Evolutionary conservation across 176 grass and related monocot genomes (phyloP).

Genomic region (Oryza longistaminata): DNA sequence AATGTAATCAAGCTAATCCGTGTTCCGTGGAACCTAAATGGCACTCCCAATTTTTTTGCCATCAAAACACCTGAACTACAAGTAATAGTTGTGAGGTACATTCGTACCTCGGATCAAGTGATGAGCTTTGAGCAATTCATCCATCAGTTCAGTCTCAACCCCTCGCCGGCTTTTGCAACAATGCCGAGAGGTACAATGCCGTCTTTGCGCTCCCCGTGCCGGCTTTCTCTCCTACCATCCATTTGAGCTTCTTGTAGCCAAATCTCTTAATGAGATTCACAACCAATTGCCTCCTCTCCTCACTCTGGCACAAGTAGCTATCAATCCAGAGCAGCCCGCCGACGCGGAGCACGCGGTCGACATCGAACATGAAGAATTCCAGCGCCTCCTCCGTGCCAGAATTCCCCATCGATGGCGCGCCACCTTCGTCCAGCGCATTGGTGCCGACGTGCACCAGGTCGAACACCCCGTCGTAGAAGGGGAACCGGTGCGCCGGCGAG

Average conservation of each 20-base stretch:
- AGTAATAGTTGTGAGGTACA: conserved; percentile 28
- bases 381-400: conserved; percentile 55
- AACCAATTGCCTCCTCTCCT: conserved; percentile 59
- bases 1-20: conserved; percentile 35
- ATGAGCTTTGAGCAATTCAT: not conserved
- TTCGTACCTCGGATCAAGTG: conserved; percentile 38
- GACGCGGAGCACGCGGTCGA: conserved; percentile 65
- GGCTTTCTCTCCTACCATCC: conserved; percentile 65
- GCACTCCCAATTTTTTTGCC: not conserved
- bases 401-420: conserved; percentile 65
- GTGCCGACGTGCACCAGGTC: conserved; percentile 79
- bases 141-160: conserved; percentile 22
- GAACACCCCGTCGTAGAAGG: conserved; percentile 94
- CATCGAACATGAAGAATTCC: conserved; percentile 93
- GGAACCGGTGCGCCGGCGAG: conserved; percentile 78
- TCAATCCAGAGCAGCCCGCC: conserved; percentile 91
- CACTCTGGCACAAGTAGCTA: conserved; percentile 69
- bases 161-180: conserved; percentile 69
- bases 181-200: conserved; percentile 58
- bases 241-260: conserved; percentile 89
- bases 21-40: conserved; percentile 12
- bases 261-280: conserved; percentile 72
- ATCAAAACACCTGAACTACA: conserved; percentile 30
- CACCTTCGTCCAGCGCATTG: conserved; percentile 67
- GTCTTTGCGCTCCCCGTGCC: not conserved